These are phyloP conservation scores for Suhomyces panamericanus DNA, from an alignment of 1,139 yeast species.

Conservation along the genomic window DNA sequence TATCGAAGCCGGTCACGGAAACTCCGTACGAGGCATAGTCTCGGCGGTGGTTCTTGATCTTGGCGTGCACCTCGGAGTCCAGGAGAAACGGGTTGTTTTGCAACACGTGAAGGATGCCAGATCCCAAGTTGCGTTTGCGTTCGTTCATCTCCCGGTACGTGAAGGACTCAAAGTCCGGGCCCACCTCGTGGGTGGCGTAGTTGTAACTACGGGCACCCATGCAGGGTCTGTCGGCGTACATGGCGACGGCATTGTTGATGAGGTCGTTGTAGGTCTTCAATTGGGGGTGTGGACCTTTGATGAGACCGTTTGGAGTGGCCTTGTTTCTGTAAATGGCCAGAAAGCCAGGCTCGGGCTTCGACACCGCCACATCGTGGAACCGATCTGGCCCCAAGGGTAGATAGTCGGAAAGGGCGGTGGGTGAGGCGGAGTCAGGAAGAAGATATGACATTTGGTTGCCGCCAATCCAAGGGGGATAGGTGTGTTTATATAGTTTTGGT, in stretches of 20 bases:
- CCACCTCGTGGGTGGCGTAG: slow-evolving; percentile 26
- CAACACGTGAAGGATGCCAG: slow-evolving; percentile 35
- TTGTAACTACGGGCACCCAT: slow-evolving; percentile 35
- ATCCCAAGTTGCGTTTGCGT: slow-evolving; percentile 28
- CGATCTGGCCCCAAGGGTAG: slow-evolving; percentile 8
- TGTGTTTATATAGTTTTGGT: background rate
- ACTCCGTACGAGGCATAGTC: slow-evolving; percentile 22
- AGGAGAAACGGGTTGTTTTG: slow-evolving; percentile 28
- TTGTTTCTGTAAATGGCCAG: slow-evolving; percentile 15
- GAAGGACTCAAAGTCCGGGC: slow-evolving; percentile 19
- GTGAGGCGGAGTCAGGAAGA: background rate
- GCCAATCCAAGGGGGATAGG: background rate
- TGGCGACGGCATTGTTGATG: slow-evolving; percentile 25
- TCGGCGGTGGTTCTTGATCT: slow-evolving; percentile 28
- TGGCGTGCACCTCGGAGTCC: slow-evolving; percentile 24
- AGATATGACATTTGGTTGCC: background rate
- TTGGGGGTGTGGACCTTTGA: slow-evolving; percentile 18
- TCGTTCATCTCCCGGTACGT: slow-evolving; percentile 25
- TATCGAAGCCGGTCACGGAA: slow-evolving; percentile 7
- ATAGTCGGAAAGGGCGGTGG: background rate
- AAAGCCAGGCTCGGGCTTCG: slow-evolving; percentile 5
- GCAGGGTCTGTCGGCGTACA: slow-evolving; percentile 26
- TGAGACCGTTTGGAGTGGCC: slow-evolving; percentile 9
- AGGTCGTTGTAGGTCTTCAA: slow-evolving; percentile 32
- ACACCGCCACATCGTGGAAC: slow-evolving; percentile 6